Base-by-base conservation (phyloP, 208 protist genomes). In the Strigomonas galati region DNA sequence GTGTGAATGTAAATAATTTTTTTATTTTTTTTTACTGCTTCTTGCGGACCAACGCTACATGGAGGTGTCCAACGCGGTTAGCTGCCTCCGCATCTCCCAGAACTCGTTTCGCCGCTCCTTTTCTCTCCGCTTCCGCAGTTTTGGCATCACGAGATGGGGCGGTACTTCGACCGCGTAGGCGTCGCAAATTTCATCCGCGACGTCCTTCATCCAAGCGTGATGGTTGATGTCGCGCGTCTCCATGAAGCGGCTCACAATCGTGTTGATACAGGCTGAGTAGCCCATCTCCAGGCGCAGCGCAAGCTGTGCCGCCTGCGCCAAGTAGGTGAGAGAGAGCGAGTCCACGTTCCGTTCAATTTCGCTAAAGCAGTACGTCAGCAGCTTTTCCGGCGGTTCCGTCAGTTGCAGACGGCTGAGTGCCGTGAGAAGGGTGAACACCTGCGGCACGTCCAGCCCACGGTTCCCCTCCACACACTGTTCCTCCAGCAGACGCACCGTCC, bases 221-320 rank as follows among this genome's bases (percentile, higher is more conserved):
- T 58, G 57, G 6, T 85, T 43, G 15, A 78, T 82, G 30, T 92
- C 87, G 0, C 87, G 80, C 32, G 76, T 87, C 17, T 96, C 87
- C n/a, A 92, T 66, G 32, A 91, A 73, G 40, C 72, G 67, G n/a
- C 74, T 73, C 27, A 86, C 84, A n/a, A 96, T 54, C 5, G 69
- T 65, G 70, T 87, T 69, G 12, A 93, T 65, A 57, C 68, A 75
- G 1, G 72, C 40, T 1, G 72, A 83, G 78, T 91, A 93, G n/a
- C 84, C 91, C 91, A 96, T 92, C 65, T 93, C 87, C 24, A 92
- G 64, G 19, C 77, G 79, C 0, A 93, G 78, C 5, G 81, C 78
- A 4, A 93, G 72, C 53, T 69, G 76, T 0, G 69, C 79, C 10
- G 78, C 72, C 31, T 88, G 76, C 0, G 80, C 84, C n/a, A 89